phyloP scores from a whole-genome alignment of 2,329 filamentous ascomycete species.

The Penicillium sp. region DNA sequence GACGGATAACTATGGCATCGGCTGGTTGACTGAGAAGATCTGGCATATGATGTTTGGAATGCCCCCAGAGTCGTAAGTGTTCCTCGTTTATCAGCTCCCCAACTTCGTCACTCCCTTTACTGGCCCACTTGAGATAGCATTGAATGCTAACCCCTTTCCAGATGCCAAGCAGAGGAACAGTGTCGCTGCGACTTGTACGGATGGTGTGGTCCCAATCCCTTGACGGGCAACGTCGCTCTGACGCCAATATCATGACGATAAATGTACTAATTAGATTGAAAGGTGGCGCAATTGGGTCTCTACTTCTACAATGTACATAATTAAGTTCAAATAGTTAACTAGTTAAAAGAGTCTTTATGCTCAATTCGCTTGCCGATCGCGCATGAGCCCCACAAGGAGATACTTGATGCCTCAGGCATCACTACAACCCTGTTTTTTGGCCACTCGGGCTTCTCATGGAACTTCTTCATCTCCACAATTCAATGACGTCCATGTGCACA shows the following conservation, averaged over 20 bases:
- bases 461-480: slow-evolving; percentile 21
- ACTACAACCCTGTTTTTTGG: slow-evolving; percentile 14
- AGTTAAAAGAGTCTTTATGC: too few relatives aligned
- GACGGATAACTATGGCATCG: slow-evolving; percentile 18
- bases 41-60: slow-evolving; percentile 20
- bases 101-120: too few relatives aligned
- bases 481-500: background rate
- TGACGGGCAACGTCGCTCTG: slow-evolving; percentile 2
- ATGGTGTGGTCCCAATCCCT: slow-evolving; percentile 19
- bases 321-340: too few relatives aligned
- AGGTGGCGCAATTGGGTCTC: background rate
- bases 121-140: too few relatives aligned
- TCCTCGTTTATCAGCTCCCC: background rate
- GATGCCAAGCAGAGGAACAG: slow-evolving; percentile 1
- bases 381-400: background rate
- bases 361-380: background rate
- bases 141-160: background rate
- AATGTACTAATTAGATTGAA: too few relatives aligned
- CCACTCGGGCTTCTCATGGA: slow-evolving; percentile 4
- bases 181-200: slow-evolving; percentile 20
- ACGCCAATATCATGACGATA: too few relatives aligned
- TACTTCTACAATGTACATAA: background rate
- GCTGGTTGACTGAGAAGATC: slow-evolving; percentile 18
- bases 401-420: slow-evolving; percentile 15
- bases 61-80: slow-evolving; percentile 14